Percentiles rank a stretch among this genome's conserved stretches.
phyloP scores from a whole-genome alignment of 2,329 filamentous ascomycete genomes.

The Trichoderma afroharzianum region DNA sequence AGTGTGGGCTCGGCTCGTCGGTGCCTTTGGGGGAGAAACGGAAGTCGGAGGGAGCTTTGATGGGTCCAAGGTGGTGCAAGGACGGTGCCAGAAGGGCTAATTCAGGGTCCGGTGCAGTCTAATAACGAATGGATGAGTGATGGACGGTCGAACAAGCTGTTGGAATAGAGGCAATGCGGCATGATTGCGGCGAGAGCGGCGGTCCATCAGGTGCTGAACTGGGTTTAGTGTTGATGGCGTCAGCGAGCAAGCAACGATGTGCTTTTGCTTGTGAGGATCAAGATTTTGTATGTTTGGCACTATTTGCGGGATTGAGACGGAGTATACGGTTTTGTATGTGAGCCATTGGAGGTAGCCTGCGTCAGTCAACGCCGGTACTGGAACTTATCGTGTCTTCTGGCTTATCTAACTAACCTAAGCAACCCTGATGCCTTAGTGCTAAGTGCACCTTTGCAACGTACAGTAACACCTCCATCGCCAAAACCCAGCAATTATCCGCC shows the following conservation, averaged over 20 bases:
- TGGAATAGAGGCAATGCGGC: constrained; percentile 2
- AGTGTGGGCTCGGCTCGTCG: constrained; percentile 15
- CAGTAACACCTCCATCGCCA: background rate
- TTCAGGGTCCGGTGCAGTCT: constrained; percentile 5
- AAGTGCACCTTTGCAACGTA: background rate
- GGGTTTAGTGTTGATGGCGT: constrained; percentile 17
- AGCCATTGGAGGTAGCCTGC: background rate
- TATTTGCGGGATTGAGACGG: background rate
- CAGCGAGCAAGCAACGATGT: background rate
- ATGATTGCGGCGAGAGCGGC: constrained; percentile 13
- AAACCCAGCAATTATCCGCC: background rate
- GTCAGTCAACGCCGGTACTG: background rate
- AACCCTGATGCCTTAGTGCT: background rate
- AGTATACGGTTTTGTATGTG: background rate
- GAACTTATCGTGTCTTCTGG: background rate
- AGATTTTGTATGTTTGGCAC: background rate
- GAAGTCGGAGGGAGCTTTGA: constrained; percentile 17
- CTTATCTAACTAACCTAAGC: background rate
- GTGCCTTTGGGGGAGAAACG: background rate
- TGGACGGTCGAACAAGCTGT: background rate
- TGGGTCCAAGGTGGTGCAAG: background rate
- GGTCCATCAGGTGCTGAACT: background rate
- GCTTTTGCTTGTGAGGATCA: background rate
- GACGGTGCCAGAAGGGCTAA: background rate
- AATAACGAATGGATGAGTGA: background rate